A percentile compares a stretch with the other conserved stretches of the same genome.
Conservation (phyloP, 140 eudicot genomes). For the Flaveria floridana region DNA sequence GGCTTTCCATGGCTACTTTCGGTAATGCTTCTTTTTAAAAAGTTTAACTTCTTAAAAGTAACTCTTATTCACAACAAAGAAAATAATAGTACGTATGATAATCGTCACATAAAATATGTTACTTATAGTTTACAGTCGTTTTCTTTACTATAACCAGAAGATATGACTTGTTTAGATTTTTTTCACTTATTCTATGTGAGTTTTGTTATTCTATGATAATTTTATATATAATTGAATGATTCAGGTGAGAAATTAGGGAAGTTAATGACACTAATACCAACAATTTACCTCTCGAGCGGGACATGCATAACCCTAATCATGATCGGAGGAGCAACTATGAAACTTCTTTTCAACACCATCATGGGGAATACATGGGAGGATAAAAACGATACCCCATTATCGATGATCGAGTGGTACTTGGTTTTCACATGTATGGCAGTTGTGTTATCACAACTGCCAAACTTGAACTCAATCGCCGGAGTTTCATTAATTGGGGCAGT, state of each 20-base stretch:
- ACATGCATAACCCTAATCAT: constrained; percentile 59
- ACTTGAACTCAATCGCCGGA: constrained; percentile 52
- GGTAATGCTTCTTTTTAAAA: constrained; percentile 27
- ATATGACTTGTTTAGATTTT: not conserved
- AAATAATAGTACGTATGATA: not conserved
- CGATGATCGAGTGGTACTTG: constrained; percentile 53
- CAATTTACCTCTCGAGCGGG: constrained; percentile 54
- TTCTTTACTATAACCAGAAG: not conserved
- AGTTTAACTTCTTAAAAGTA: not conserved
- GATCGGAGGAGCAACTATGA: constrained; percentile 53
- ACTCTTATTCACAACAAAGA: not conserved
- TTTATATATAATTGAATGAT: not conserved
- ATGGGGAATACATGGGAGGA: constrained; percentile 26
- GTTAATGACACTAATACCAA: constrained; percentile 45
- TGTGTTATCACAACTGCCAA: constrained; percentile 48
- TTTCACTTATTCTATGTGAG: not conserved
- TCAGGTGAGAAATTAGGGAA: constrained; percentile 52
- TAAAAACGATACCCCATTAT: constrained; percentile 31
- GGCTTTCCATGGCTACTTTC: constrained; percentile 45
- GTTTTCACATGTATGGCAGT: constrained; percentile 51
- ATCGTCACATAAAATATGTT: too few relatives aligned
- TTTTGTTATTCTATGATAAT: not conserved
- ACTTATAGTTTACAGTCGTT: not conserved
- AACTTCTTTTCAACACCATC: constrained; percentile 40
- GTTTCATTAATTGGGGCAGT: constrained; percentile 49